Evolutionary conservation across 2,329 filamentous ascomycete genomes (phyloP).

Genomic region (Cordyceps tenuipes): DNA sequence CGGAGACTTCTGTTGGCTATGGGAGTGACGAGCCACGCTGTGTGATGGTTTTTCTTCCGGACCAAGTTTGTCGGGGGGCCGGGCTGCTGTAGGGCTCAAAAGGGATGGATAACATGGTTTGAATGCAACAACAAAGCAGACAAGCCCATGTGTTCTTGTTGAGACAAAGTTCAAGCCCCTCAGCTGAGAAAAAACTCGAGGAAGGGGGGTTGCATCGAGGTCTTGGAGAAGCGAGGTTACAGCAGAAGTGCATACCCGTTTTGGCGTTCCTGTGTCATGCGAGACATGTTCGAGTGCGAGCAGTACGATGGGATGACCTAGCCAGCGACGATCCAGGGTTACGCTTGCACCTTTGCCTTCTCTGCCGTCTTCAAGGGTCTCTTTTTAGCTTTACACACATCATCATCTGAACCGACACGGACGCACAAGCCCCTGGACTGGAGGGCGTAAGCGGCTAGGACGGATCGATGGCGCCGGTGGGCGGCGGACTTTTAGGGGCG

Average conservation of each 20-base stretch:
- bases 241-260: background rate
- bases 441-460: conserved; percentile 7
- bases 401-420: background rate
- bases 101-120: background rate
- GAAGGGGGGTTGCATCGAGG: background rate
- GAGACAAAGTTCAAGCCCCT: background rate
- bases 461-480: background rate
- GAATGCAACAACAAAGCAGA: background rate
- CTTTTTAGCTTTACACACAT: background rate
- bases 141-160: background rate
- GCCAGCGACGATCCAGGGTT: background rate
- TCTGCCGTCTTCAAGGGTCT: background rate
- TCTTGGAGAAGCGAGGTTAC: background rate
- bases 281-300: background rate
- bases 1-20: too few relatives aligned
- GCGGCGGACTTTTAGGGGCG: background rate
- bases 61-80: too few relatives aligned
- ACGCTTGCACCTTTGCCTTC: background rate
- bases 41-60: too few relatives aligned
- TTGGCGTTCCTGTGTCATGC: background rate
- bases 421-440: background rate
- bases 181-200: too few relatives aligned
- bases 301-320: background rate
- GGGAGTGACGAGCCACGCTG: too few relatives aligned
- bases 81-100: background rate